A percentile compares a stretch with the other conserved stretches of the same genome.
Conservation (phyloP, 129 eudicot genomes). For the Chrysanthemum makinoi region DNA sequence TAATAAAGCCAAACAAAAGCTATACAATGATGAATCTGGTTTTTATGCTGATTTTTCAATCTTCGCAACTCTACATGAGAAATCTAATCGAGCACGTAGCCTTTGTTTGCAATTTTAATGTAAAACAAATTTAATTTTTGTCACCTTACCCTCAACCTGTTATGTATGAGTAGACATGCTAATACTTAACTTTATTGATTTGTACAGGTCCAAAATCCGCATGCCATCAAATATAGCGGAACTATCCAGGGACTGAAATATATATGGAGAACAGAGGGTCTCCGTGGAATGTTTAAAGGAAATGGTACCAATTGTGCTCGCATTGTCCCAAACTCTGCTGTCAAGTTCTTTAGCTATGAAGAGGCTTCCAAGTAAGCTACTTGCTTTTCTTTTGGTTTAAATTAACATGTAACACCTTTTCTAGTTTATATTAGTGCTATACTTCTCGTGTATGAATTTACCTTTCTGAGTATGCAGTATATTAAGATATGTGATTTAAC, state of each 20-base stretch:
- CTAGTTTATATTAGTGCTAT: no score
- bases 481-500: slow-evolving; percentile 3
- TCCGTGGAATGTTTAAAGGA: slow-evolving; percentile 94
- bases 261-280: slow-evolving; percentile 95
- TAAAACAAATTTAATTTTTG: slow-evolving; percentile 6
- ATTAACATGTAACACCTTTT: no score
- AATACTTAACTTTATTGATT: not conserved
- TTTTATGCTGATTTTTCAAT: no score
- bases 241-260: slow-evolving; percentile 91
- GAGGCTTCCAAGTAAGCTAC: slow-evolving; percentile 84
- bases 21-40: no score
- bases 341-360: slow-evolving; percentile 97
- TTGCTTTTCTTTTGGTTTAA: not conserved
- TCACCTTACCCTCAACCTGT: not conserved
- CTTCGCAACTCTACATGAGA: no score
- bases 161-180: not conserved
- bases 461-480: no score
- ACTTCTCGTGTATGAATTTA: no score
- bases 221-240: slow-evolving; percentile 82
- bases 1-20: no score
- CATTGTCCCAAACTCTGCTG: slow-evolving; percentile 94
- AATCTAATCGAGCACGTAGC: no score
- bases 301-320: slow-evolving; percentile 99
- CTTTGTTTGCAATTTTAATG: not conserved
- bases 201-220: slow-evolving; percentile 92